Conservation (phyloP, 352 stramenopile species). For the Phytopythium kandeliae region DNA sequence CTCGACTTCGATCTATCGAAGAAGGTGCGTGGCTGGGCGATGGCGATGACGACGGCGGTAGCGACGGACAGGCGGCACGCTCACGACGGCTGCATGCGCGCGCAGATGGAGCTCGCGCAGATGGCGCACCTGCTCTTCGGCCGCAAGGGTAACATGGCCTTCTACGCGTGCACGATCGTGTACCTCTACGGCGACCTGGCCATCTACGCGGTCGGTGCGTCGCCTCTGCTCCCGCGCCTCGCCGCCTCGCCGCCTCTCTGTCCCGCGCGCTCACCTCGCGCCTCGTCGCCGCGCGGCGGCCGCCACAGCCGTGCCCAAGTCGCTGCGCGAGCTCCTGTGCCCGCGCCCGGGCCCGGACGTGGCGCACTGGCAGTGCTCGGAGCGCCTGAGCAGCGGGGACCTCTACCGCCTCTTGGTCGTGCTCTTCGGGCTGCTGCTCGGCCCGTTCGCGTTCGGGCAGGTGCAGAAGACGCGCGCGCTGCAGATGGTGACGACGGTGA, state of each 20-base stretch:
- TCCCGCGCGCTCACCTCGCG: too few species aligned
- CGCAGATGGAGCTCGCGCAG: slow-evolving; percentile 80
- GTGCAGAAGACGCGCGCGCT: slow-evolving; percentile 81
- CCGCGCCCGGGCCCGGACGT: slow-evolving; percentile 41
- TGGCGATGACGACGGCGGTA: too few species aligned
- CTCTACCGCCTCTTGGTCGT: slow-evolving; percentile 82
- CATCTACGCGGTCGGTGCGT: slow-evolving; percentile 85
- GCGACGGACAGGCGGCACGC: too few species aligned
- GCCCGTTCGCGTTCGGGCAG: slow-evolving; percentile 73
- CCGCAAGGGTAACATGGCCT: slow-evolving; percentile 55
- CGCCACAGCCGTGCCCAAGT: slow-evolving; percentile 85
- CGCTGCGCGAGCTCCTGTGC: slow-evolving; percentile 79
- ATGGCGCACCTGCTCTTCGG: slow-evolving; percentile 80
- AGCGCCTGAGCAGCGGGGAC: slow-evolving; percentile 66
- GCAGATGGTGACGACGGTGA: slow-evolving; percentile 75
- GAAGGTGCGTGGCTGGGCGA: slow-evolving; percentile 36
- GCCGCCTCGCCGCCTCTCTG: not conserved
- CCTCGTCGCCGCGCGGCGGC: too few species aligned
- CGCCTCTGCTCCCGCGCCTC: too few species aligned
- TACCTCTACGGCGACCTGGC: slow-evolving; percentile 86
- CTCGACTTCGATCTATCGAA: slow-evolving; percentile 74
- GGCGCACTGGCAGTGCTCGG: slow-evolving; percentile 63
- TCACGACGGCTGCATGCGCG: too few species aligned
- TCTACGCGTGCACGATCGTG: slow-evolving; percentile 76
- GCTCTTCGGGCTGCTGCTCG: slow-evolving; percentile 64